Percentiles rank a stretch among this genome's conserved stretches.
Conservation (phyloP, 2,329 filamentous ascomycete species). For the Didymella arachidicola region DNA sequence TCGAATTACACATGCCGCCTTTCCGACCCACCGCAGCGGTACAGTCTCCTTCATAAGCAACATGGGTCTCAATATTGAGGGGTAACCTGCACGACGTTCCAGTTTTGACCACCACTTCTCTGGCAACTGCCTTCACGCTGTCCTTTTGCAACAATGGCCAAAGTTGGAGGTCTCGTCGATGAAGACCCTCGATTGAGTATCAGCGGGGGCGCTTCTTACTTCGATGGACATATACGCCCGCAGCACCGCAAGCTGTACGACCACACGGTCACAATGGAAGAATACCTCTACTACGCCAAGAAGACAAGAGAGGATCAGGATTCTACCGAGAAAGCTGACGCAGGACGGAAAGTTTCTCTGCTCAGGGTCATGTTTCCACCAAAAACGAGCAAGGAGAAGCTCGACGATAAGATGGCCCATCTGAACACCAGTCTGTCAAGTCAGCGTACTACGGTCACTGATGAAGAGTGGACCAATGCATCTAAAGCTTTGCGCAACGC, state of each 20-base stretch:
- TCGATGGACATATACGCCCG: background rate
- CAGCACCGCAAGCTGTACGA: conserved; percentile 14
- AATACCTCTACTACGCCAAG: conserved; percentile 53
- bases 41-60: background rate
- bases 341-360: background rate
- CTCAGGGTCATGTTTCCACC: conserved; percentile 8
- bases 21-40: background rate
- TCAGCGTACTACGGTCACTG: conserved; percentile 26
- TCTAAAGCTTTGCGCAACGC: conserved; percentile 47
- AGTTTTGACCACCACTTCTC: background rate
- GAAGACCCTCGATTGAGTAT: conserved; percentile 10
- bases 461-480: conserved; percentile 48
- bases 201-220: background rate
- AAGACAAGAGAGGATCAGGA: conserved; percentile 48
- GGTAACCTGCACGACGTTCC: background rate
- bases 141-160: conserved; percentile 2
- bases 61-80: too few relatives aligned
- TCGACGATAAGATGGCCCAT: conserved; percentile 10
- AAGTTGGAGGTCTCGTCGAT: conserved; percentile 8
- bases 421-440: conserved; percentile 5
- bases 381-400: background rate
- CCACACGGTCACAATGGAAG: conserved; percentile 41
- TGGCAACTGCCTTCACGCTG: too few relatives aligned
- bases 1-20: background rate
- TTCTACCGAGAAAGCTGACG: conserved; percentile 12